phyloP scores from a whole-genome alignment of 1,284 basidiomycete genomes.

The Naganishia sp. region DNA sequence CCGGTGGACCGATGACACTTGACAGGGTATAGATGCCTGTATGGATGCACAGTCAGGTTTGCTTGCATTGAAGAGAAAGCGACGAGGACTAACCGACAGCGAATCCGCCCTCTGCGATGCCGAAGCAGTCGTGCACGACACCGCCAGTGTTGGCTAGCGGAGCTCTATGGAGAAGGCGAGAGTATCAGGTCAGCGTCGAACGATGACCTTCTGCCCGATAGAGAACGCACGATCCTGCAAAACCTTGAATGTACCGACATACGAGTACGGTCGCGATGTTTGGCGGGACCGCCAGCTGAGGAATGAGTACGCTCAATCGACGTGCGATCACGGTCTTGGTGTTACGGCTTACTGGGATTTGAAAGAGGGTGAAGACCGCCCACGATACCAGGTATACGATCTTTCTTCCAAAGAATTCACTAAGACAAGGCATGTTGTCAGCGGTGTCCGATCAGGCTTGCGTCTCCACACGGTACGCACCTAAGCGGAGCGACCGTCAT shows the following conservation, averaged over 20 bases:
- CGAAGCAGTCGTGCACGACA: slow-evolving; percentile 56
- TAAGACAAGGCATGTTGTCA: neutral
- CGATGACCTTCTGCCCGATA: slow-evolving; percentile 53
- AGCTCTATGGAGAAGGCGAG: slow-evolving; percentile 41
- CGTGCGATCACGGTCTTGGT: slow-evolving; percentile 36
- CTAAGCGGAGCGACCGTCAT: slow-evolving; percentile 43
- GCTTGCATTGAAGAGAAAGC: neutral
- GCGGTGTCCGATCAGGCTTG: slow-evolving; percentile 25
- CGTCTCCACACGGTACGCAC: slow-evolving; percentile 35
- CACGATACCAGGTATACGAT: slow-evolving; percentile 53
- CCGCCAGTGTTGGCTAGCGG: slow-evolving; percentile 57
- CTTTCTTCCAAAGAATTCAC: slow-evolving; percentile 49
- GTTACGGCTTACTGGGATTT: slow-evolving; percentile 51
- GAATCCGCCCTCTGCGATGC: slow-evolving; percentile 52
- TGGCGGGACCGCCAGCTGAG: slow-evolving; percentile 41
- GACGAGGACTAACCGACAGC: slow-evolving; percentile 35
- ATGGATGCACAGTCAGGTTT: neutral
- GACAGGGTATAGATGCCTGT: slow-evolving; percentile 52
- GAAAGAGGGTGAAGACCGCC: slow-evolving; percentile 51
- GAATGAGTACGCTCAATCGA: neutral
- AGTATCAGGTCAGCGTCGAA: slow-evolving; percentile 54
- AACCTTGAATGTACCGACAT: slow-evolving; percentile 44
- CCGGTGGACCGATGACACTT: slow-evolving; percentile 53
- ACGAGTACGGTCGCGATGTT: slow-evolving; percentile 41
- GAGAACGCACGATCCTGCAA: slow-evolving; percentile 44